phyloP scores from a whole-genome alignment of 148 eudicot species.

The Spergularia marina region DNA sequence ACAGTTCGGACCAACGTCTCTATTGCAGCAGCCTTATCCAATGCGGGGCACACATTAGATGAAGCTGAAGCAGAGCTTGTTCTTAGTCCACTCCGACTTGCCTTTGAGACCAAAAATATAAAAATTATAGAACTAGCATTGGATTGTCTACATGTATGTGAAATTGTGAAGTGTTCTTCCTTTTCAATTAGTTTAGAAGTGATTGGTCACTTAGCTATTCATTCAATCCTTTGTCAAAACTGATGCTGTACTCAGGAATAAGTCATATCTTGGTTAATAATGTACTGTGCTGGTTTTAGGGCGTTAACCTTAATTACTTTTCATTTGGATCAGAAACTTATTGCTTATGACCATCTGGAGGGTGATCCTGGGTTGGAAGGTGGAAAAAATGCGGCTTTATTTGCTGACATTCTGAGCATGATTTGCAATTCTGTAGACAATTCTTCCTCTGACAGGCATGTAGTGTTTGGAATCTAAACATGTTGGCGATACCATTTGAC shows the following conservation, averaged over 20 bases:
- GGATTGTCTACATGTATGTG: conserved; percentile 97
- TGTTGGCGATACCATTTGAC: not conserved
- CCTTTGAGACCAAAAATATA: conserved; percentile 84
- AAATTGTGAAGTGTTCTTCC: conserved; percentile 29
- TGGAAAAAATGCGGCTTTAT: conserved; percentile 65
- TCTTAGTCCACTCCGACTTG: conserved; percentile 79
- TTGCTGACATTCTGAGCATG: conserved; percentile 79
- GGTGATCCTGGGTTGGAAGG: conserved; percentile 99
- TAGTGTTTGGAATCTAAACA: conserved; percentile 3
- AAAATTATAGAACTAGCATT: conserved; percentile 81
- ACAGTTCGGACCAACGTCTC: conserved; percentile 36
- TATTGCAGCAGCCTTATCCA: conserved; percentile 63
- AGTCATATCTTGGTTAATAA: conserved; percentile 1
- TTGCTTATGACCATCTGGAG: conserved; percentile 94
- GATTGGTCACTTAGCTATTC: not conserved
- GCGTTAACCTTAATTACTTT: conserved; percentile 8
- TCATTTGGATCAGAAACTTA: conserved; percentile 71
- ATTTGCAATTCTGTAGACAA: conserved; percentile 87
- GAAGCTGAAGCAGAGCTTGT: conserved; percentile 90
- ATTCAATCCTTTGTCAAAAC: conserved; percentile 8
- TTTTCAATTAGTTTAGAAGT: not conserved
- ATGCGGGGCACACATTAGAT: conserved; percentile 75
- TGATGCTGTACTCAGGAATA: not conserved
- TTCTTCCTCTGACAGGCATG: conserved; percentile 90
- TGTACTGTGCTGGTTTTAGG: not conserved